A percentile compares a stretch with the other conserved stretches of the same genome.
These are phyloP conservation scores for Cercospora sp. DNA, from an alignment of 2,329 filamentous ascomycete genomes.

Conservation along the genomic window DNA sequence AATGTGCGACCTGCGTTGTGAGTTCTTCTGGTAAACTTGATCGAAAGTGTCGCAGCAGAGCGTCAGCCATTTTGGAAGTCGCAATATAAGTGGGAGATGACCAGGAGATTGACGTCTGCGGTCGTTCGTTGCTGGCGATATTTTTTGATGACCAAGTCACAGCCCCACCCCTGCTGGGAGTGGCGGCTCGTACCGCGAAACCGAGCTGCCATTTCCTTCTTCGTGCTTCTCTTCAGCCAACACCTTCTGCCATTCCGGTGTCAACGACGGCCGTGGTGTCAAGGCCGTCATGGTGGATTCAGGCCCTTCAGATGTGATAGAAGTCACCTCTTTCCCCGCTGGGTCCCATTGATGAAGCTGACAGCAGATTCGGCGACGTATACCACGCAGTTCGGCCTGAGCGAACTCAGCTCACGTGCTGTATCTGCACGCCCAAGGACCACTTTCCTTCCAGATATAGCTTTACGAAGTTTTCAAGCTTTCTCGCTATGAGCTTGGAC, in stretches of 20 bases:
- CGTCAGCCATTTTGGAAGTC: conserved; percentile 43
- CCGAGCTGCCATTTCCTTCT: not conserved
- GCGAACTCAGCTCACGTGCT: not conserved
- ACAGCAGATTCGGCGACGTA: not conserved
- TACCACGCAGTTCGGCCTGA: not conserved
- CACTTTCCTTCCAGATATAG: not conserved
- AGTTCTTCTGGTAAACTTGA: conserved; percentile 46
- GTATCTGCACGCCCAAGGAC: not conserved
- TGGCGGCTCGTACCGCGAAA: conserved; percentile 1
- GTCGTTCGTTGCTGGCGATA: conserved; percentile 5
- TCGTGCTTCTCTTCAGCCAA: not conserved
- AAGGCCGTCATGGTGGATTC: not conserved
- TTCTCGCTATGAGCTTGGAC: not conserved
- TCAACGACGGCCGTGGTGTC: not conserved
- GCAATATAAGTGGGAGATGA: not conserved
- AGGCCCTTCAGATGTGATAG: not conserved
- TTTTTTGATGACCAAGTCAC: conserved; percentile 11
- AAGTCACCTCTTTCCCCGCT: not conserved
- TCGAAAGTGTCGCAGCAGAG: conserved; percentile 45
- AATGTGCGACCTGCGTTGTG: conserved; percentile 39
- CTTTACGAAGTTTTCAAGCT: not conserved
- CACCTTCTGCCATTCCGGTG: not conserved
- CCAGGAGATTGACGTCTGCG: not conserved
- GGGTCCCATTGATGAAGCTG: not conserved
- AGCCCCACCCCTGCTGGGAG: not conserved